phyloP scores from a whole-genome alignment of 768 basidiomycete species.

The Pleurotus tuoliensis region DNA sequence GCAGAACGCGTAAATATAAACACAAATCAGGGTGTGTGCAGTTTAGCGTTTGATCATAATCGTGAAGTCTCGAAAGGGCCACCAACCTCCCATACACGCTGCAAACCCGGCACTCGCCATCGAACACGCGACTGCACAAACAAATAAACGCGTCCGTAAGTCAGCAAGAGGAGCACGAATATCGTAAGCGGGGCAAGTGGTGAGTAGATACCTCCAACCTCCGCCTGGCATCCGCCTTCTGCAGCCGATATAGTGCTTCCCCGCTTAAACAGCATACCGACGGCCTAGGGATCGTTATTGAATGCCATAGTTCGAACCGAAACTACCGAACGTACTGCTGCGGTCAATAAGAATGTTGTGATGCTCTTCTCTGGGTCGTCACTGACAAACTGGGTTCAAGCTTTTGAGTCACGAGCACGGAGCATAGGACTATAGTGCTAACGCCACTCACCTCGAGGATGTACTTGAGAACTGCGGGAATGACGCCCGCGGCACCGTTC shows the following conservation, averaged over 20 bases:
- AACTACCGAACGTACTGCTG: slow-evolving; percentile 50
- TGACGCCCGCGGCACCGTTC: slow-evolving; percentile 91
- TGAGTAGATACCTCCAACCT: slow-evolving; percentile 71
- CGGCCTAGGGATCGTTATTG: slow-evolving; percentile 43
- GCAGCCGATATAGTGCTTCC: slow-evolving; percentile 97
- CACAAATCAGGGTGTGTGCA: too few species aligned
- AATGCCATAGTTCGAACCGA: slow-evolving; percentile 2
- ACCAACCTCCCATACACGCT: slow-evolving; percentile 86
- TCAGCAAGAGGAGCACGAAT: background rate
- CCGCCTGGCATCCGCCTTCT: slow-evolving; percentile 93
- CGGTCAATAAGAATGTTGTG: slow-evolving; percentile 86
- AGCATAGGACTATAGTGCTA: background rate
- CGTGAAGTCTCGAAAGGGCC: background rate
- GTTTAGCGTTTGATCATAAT: background rate
- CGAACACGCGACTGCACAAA: slow-evolving; percentile 73
- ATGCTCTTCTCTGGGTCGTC: slow-evolving; percentile 89
- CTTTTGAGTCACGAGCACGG: background rate
- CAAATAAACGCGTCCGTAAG: background rate
- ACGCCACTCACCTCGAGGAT: slow-evolving; percentile 60
- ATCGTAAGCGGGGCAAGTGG: background rate
- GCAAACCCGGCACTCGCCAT: slow-evolving; percentile 96
- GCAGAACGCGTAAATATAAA: slow-evolving; percentile 7
- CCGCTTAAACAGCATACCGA: slow-evolving; percentile 95
- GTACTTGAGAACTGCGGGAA: slow-evolving; percentile 90
- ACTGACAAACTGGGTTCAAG: slow-evolving; percentile 63